Conservation (phyloP, 2,329 filamentous ascomycete species). For the Pseudocercospora crystallina region DNA sequence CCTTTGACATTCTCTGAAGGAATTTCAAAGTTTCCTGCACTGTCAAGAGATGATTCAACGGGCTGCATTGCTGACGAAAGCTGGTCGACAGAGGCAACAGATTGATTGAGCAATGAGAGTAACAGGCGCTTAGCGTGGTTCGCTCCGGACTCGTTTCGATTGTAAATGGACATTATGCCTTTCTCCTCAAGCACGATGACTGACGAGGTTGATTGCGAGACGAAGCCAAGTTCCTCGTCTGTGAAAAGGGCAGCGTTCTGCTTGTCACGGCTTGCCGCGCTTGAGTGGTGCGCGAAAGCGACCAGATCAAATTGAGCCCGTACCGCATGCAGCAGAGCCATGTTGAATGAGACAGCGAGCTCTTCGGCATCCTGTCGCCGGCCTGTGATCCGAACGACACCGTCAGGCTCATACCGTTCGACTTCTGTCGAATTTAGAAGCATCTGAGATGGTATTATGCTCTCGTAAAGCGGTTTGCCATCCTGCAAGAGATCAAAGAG, state of each 20-base stretch:
- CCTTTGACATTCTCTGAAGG: no score
- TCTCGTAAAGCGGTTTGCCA: constrained; percentile 17
- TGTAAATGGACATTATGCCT: constrained; percentile 11
- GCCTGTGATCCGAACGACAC: constrained; percentile 32
- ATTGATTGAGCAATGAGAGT: constrained; percentile 6
- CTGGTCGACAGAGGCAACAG: background rate
- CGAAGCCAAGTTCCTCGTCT: constrained; percentile 19
- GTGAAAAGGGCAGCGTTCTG: constrained; percentile 5
- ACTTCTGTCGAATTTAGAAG: constrained; percentile 25
- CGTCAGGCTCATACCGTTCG: constrained; percentile 22
- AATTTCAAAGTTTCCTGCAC: background rate
- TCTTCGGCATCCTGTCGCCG: constrained; percentile 31
- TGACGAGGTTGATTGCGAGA: constrained; percentile 23
- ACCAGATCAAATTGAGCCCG: constrained; percentile 20
- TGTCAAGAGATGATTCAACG: background rate
- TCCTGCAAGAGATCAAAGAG: constrained; percentile 26
- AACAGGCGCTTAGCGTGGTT: constrained; percentile 24
- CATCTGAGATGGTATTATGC: constrained; percentile 23
- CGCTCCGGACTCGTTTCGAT: constrained; percentile 5
- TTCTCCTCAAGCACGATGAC: constrained; percentile 15
- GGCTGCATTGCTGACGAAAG: background rate
- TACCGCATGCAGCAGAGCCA: constrained; percentile 17
- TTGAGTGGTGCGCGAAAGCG: constrained; percentile 7
- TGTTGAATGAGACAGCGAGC: constrained; percentile 25
- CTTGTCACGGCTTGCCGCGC: background rate